phyloP scores from a whole-genome alignment of 257 asterid species.

The Dorcoceras hygrometricum region DNA sequence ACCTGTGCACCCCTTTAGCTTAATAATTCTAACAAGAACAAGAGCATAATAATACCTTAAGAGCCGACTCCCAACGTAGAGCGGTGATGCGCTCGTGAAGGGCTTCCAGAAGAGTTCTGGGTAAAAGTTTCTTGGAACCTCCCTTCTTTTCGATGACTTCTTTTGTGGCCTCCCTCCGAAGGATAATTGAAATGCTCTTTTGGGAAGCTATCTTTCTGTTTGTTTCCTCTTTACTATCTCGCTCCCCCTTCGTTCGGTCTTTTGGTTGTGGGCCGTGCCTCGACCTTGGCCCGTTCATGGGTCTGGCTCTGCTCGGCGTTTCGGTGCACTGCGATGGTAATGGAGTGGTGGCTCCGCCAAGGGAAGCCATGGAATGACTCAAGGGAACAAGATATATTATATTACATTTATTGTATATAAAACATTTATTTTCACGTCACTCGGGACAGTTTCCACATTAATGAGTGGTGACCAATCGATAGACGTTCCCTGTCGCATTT shows the following conservation, averaged over 20 bases:
- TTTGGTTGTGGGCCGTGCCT: slow-evolving; percentile 27
- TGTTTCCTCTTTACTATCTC: slow-evolving; percentile 52
- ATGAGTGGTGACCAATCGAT: too few species aligned
- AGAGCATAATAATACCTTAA: too few species aligned
- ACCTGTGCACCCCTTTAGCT: too few species aligned
- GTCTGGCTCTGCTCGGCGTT: slow-evolving; percentile 9
- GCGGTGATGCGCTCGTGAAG: slow-evolving; percentile 93
- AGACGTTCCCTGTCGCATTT: too few species aligned
- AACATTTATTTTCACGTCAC: too few species aligned
- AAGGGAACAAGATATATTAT: too few species aligned
- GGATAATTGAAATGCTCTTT: slow-evolving; percentile 74
- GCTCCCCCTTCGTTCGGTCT: slow-evolving; percentile 34
- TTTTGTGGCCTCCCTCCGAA: slow-evolving; percentile 85
- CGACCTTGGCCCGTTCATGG: too few species aligned
- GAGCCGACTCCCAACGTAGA: slow-evolving; percentile 96
- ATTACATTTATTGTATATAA: too few species aligned
- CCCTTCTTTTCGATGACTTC: slow-evolving; percentile 78
- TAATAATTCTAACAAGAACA: too few species aligned
- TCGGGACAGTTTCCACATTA: too few species aligned
- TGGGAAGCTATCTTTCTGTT: slow-evolving; percentile 82
- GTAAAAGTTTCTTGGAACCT: slow-evolving; percentile 61
- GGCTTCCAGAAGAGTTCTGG: slow-evolving; percentile 79
- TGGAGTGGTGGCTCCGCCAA: slow-evolving; percentile 42
- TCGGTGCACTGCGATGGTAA: slow-evolving; percentile 26
- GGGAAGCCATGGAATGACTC: slow-evolving; percentile 52